These are phyloP conservation scores for Coemansia nantahalensis DNA, from an alignment of 192 early-diverging fungal species.

Conservation along the genomic window DNA sequence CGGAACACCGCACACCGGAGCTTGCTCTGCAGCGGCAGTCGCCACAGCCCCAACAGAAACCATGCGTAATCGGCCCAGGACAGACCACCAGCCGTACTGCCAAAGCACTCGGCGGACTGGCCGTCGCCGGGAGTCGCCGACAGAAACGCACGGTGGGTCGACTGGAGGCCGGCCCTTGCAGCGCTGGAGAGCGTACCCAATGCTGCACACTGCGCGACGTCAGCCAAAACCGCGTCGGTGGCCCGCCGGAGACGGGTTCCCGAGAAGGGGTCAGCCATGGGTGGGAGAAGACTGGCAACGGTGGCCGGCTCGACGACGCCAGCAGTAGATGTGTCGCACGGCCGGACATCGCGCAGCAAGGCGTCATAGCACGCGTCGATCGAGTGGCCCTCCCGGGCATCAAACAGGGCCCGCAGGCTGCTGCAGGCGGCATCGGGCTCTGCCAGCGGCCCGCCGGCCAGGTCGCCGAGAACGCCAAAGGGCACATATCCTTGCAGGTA, in stretches of 20 bases:
- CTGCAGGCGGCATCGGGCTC: neutral
- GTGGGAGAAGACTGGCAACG: neutral
- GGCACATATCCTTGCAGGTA: constrained; percentile 5
- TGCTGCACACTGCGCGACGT: constrained; percentile 1
- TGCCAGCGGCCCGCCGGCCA: neutral
- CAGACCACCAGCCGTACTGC: too few relatives aligned
- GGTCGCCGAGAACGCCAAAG: neutral
- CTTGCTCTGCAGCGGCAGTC: constrained; percentile 8
- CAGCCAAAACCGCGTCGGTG: constrained; percentile 16
- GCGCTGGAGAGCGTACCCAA: neutral
- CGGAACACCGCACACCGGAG: constrained; percentile 6
- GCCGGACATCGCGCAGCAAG: constrained; percentile 1
- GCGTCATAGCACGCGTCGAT: neutral
- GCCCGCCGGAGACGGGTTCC: constrained; percentile 33
- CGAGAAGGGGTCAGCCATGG: constrained; percentile 4
- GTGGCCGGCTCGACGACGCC: constrained; percentile 3
- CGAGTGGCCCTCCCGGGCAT: neutral
- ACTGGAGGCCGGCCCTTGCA: constrained; percentile 3
- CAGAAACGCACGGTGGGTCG: constrained; percentile 10
- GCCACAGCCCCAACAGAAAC: constrained; percentile 30
- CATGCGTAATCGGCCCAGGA: constrained; percentile 33
- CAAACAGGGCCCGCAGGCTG: constrained; percentile 6
- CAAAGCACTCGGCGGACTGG: too few relatives aligned
- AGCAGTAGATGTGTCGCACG: neutral
- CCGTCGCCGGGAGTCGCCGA: too few relatives aligned